Evolutionary conservation across 2,329 filamentous ascomycete genomes (phyloP).

Genomic region (Sphaerostilbella broomeana): DNA sequence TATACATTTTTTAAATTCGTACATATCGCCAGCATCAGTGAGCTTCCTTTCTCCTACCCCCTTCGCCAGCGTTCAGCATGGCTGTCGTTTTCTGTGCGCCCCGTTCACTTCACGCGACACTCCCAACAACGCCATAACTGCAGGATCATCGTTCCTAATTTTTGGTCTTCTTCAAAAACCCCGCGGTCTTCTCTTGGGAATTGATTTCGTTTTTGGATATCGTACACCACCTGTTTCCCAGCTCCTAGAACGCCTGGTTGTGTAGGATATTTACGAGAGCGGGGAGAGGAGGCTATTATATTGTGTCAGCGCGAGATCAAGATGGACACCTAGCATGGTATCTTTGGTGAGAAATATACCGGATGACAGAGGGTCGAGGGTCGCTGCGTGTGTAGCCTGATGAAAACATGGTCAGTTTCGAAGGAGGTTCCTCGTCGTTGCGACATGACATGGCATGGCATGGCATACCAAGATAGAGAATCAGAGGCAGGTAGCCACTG

Average conservation of each 20-base stretch:
- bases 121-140: slow-evolving; percentile 24
- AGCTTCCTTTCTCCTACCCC: too few relatives aligned
- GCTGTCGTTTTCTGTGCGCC: too few relatives aligned
- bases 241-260: neutral
- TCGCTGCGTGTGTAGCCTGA: slow-evolving; percentile 90
- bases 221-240: slow-evolving; percentile 6
- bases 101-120: too few relatives aligned
- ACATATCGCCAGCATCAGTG: slow-evolving; percentile 6
- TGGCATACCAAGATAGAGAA: slow-evolving; percentile 82
- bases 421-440: too few relatives aligned
- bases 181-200: too few relatives aligned
- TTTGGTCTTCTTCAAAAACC: too few relatives aligned
- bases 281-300: slow-evolving; percentile 53
- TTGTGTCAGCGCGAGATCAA: slow-evolving; percentile 17
- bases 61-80: too few relatives aligned
- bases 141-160: too few relatives aligned
- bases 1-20: slow-evolving; percentile 13
- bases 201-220: too few relatives aligned
- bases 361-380: slow-evolving; percentile 68
- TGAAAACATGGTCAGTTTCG: too few relatives aligned
- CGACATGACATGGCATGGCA: slow-evolving; percentile 16
- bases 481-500: slow-evolving; percentile 92
- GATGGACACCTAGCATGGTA: slow-evolving; percentile 2
- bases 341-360: slow-evolving; percentile 32
- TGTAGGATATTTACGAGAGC: slow-evolving; percentile 44